phyloP scores from a whole-genome alignment of 1,284 basidiomycete species.

The Ceratobasidium sp. region DNA sequence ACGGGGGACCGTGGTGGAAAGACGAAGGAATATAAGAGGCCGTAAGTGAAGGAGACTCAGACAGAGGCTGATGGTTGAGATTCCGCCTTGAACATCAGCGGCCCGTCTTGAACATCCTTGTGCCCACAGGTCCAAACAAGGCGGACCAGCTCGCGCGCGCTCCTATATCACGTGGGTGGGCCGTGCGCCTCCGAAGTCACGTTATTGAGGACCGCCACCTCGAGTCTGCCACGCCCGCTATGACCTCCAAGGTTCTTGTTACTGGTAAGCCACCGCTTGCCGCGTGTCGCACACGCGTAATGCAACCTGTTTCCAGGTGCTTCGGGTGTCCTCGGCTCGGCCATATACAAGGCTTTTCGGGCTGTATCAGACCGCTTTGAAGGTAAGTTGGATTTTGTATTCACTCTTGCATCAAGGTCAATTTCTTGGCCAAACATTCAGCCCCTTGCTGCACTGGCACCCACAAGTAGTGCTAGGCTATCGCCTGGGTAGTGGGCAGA shows the following conservation, averaged over 20 bases:
- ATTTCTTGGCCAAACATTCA: neutral
- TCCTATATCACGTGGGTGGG: conserved; percentile 22
- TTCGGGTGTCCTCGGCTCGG: conserved; percentile 79
- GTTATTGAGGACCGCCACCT: neutral
- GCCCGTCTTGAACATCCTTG: conserved; percentile 29
- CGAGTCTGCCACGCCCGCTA: neutral
- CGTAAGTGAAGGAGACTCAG: conserved; percentile 28
- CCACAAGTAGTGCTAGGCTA: neutral
- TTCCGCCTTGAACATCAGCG: conserved; percentile 39
- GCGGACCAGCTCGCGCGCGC: conserved; percentile 27
- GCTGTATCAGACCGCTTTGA: conserved; percentile 6
- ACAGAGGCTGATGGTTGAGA: conserved; percentile 40
- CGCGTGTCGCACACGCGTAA: conserved; percentile 19
- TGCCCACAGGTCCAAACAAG: conserved; percentile 34
- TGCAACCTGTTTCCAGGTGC: conserved; percentile 66
- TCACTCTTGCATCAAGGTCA: neutral
- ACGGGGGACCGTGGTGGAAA: conserved; percentile 9
- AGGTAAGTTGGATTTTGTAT: conserved; percentile 15
- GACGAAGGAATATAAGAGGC: conserved; percentile 1
- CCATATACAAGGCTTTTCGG: conserved; percentile 72
- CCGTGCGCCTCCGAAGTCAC: conserved; percentile 14
- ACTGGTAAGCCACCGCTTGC: conserved; percentile 60
- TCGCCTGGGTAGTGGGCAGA: conserved; percentile 1
- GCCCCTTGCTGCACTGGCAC: no score
- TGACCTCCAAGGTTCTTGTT: conserved; percentile 61